Percentiles rank a stretch among this genome's conserved stretches.
phyloP scores from a whole-genome alignment of 805 yeast genomes.

The Priceomyces haplophilus region DNA sequence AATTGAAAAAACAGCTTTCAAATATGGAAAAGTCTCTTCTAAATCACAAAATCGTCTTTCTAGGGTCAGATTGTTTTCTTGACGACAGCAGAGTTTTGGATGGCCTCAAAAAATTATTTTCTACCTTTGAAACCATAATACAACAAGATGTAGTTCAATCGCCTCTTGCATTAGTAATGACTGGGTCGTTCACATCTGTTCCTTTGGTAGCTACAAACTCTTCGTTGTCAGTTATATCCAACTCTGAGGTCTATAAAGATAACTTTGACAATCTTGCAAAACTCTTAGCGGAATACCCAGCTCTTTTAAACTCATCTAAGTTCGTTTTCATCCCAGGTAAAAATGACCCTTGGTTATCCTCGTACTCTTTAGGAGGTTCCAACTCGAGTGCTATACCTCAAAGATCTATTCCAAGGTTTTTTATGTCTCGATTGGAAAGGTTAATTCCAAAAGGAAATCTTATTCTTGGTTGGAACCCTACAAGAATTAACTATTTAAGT shows the following conservation, averaged over 20 bases:
- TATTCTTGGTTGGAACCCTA: conserved; percentile 65
- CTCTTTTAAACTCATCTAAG: conserved; percentile 49
- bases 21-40: conserved; percentile 53
- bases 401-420: conserved; percentile 63
- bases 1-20: conserved; percentile 52
- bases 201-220: conserved; percentile 62
- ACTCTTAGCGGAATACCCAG: conserved; percentile 57
- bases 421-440: conserved; percentile 64
- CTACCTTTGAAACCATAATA: conserved; percentile 40
- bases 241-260: conserved; percentile 56
- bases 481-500: conserved; percentile 70
- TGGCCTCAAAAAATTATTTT: conserved; percentile 63
- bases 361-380: conserved; percentile 56
- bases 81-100: conserved; percentile 59
- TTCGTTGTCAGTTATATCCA: conserved; percentile 45
- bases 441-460: conserved; percentile 30
- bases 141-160: conserved; percentile 35
- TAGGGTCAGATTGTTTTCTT: conserved; percentile 73
- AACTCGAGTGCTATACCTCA: conserved; percentile 53
- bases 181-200: conserved; percentile 73
- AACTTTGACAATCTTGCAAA: conserved; percentile 73
- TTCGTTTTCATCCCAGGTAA: conserved; percentile 81
- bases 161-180: conserved; percentile 71
- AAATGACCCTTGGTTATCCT: conserved; percentile 90
- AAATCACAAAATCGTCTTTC: conserved; percentile 59